Conservation (phyloP, 2,329 filamentous ascomycete species). For the Emmonsia crescens region DNA sequence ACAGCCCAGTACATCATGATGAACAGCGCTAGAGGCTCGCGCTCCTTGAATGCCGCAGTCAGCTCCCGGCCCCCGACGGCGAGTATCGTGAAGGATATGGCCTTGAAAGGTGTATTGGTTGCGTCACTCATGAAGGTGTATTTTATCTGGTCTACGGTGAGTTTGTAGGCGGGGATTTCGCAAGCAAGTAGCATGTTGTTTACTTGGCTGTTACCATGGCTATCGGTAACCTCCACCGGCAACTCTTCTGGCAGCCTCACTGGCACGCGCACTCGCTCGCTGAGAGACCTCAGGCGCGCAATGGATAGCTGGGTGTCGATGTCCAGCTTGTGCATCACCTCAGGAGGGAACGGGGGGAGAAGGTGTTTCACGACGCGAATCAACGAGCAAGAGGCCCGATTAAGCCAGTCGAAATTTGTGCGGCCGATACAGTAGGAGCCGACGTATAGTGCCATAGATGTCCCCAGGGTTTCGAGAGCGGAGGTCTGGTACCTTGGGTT, state of each 20-base stretch:
- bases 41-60: slow-evolving; percentile 9
- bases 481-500: background rate
- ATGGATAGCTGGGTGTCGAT: background rate
- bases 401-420: background rate
- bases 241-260: background rate
- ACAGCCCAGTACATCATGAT: slow-evolving; percentile 15
- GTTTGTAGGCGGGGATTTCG: background rate
- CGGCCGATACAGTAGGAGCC: background rate
- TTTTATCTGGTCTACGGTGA: background rate
- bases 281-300: background rate
- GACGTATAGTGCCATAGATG: background rate
- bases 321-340: background rate
- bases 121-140: background rate
- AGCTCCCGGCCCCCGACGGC: slow-evolving; percentile 14
- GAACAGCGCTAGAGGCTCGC: slow-evolving; percentile 11
- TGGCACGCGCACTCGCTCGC: background rate
- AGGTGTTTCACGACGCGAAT: background rate
- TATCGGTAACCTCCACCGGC: background rate
- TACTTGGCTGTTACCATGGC: background rate
- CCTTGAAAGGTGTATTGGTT: background rate
- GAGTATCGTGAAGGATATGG: slow-evolving; percentile 11
- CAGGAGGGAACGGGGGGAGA: background rate
- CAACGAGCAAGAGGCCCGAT: background rate
- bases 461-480: background rate
- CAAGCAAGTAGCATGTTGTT: background rate